Conservation (phyloP, 2,329 filamentous ascomycete genomes). For the Whalleya microplaca region DNA sequence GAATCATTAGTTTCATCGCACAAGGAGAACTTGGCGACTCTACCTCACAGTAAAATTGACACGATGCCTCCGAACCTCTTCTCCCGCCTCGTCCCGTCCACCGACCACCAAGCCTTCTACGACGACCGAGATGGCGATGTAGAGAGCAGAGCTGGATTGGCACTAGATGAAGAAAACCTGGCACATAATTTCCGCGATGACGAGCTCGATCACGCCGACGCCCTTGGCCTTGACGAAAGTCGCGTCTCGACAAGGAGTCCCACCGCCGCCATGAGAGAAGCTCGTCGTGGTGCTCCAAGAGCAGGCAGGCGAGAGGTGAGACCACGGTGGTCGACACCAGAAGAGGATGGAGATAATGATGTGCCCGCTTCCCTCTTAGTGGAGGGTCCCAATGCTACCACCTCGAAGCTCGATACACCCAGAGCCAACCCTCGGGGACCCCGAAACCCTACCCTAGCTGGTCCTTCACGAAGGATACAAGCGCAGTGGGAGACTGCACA, state of each 20-base stretch:
- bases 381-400: conserved; percentile 45
- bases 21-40: neutral
- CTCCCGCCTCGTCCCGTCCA: conserved; percentile 45
- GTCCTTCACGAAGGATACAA: conserved; percentile 48
- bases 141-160: conserved; percentile 47
- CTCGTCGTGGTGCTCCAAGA: conserved; percentile 16
- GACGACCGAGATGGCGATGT: conserved; percentile 46
- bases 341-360: conserved; percentile 55
- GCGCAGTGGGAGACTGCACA: conserved; percentile 60
- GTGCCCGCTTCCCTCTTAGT: conserved; percentile 67
- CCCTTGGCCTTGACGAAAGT: conserved; percentile 50
- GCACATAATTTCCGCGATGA: conserved; percentile 55
- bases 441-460: conserved; percentile 40
- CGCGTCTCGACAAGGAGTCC: conserved; percentile 47
- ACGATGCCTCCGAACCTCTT: conserved; percentile 54
- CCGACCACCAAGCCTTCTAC: conserved; percentile 51
- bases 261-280: conserved; percentile 20
- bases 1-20: neutral
- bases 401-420: conserved; percentile 30
- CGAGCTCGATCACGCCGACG: conserved; percentile 49
- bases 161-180: conserved; percentile 58
- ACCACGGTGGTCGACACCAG: conserved; percentile 36
- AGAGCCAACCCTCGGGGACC: conserved; percentile 29
- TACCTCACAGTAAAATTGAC: conserved; percentile 11
- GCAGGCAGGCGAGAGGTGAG: conserved; percentile 20